Conservation (phyloP, 2,329 filamentous ascomycete species). For the Clonostachys byssicola region DNA sequence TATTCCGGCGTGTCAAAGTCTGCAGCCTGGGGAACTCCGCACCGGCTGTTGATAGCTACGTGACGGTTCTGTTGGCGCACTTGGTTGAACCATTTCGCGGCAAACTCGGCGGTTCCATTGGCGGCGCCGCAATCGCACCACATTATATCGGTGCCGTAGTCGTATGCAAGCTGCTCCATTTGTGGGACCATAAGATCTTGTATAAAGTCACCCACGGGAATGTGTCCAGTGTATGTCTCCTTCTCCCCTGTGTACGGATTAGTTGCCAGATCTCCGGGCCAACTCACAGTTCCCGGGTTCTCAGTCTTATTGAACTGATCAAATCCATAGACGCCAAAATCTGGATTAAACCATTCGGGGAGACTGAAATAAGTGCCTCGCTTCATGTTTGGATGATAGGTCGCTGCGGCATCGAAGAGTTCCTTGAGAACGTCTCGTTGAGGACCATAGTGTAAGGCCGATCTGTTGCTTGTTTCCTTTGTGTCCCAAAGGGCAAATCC, state of each 20-base stretch:
- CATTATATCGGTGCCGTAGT: constrained; percentile 40
- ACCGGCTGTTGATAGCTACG: constrained; percentile 52
- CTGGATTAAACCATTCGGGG: constrained; percentile 44
- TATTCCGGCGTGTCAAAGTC: constrained; percentile 62
- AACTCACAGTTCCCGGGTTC: constrained; percentile 17
- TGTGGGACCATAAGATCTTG: constrained; percentile 37
- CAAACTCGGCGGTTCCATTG: constrained; percentile 34
- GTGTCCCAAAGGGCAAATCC: constrained; percentile 9
- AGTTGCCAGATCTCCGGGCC: constrained; percentile 28
- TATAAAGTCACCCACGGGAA: constrained; percentile 33
- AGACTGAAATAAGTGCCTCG: constrained; percentile 42
- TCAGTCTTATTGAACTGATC: constrained; percentile 14
- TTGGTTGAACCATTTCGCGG: constrained; percentile 33
- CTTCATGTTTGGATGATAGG: constrained; percentile 31
- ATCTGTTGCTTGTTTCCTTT: constrained; percentile 27
- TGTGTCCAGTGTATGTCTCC: constrained; percentile 35
- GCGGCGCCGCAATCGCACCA: constrained; percentile 43
- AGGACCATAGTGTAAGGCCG: constrained; percentile 32
- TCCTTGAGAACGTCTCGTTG: constrained; percentile 32
- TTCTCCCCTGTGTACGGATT: constrained; percentile 36
- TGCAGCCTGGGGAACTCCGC: constrained; percentile 40
- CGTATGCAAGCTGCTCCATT: constrained; percentile 36
- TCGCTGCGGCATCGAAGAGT: constrained; percentile 34
- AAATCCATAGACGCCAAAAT: constrained; percentile 37
- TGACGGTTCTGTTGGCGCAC: constrained; percentile 32